These are phyloP conservation scores for Pestalotiopsis sp. DNA, from an alignment of 2,329 filamentous ascomycete species.

Conservation along the genomic window DNA sequence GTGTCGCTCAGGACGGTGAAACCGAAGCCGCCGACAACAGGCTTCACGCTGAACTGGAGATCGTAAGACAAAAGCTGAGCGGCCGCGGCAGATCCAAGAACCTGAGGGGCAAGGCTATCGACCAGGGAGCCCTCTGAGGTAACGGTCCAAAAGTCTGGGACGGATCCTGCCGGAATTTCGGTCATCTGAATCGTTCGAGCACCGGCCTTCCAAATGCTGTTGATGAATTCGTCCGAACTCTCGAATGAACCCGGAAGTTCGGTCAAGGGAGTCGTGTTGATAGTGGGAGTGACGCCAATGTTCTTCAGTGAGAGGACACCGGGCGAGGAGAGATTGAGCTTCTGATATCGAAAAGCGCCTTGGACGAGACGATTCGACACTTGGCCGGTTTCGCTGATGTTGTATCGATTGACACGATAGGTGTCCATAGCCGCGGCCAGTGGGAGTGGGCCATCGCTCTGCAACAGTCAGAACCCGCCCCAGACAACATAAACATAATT, in stretches of 20 bases:
- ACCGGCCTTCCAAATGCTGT: conserved; percentile 31
- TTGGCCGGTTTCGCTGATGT: conserved; percentile 26
- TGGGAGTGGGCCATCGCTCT: conserved; percentile 35
- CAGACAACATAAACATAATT: neutral
- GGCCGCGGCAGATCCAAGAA: conserved; percentile 18
- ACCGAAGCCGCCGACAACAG: conserved; percentile 29
- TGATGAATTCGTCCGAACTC: conserved; percentile 29
- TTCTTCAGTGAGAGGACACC: conserved; percentile 28
- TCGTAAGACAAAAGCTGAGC: conserved; percentile 24
- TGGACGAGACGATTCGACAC: conserved; percentile 37
- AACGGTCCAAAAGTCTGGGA: conserved; percentile 30
- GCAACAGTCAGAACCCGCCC: neutral
- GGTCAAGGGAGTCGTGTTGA: conserved; percentile 24
- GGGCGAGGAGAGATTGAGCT: conserved; percentile 34
- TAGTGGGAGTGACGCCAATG: conserved; percentile 29
- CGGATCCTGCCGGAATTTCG: conserved; percentile 27
- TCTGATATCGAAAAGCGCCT: conserved; percentile 38
- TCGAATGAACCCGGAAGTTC: conserved; percentile 31
- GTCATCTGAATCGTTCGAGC: conserved; percentile 34
- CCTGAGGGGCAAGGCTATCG: conserved; percentile 29
- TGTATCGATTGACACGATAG: conserved; percentile 37
- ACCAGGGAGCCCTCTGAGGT: conserved; percentile 29
- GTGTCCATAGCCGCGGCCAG: conserved; percentile 39
- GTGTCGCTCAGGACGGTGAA: conserved; percentile 33
- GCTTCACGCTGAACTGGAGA: conserved; percentile 30